Base-by-base conservation (phyloP, 164 flowering plant genomes). In the Sedum album region DNA sequence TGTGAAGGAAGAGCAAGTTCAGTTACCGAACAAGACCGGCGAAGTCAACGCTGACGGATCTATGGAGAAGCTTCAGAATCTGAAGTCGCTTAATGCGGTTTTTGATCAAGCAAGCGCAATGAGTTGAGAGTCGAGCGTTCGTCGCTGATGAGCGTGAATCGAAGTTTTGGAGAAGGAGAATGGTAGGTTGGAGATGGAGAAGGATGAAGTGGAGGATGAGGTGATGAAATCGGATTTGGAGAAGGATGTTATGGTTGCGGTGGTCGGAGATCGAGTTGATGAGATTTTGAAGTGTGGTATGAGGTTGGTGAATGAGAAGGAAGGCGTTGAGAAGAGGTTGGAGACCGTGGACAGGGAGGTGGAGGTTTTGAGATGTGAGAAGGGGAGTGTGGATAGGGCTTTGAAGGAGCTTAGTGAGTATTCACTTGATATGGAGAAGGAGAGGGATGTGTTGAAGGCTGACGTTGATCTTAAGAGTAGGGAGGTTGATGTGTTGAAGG, bases 1-100 rank as follows among this genome's bases (percentile, higher is more conserved):
- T 39, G 42, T 48, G 1, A n/a, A 76, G 68, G 75, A 75, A 77
- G 80, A 76, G 4, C 20, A 21, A 0, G 38, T 23, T 17, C 41
- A 11, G 21, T 36, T 11, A 18, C 41, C 21, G 66, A n/a, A 18
- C 41, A 63, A 17, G 23, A 35, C 5, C 2, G 8, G 2, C 4
- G 41, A 10, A 21, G 41, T 10, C n/a, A 31, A 33, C 41, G 46
- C 5, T 10, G 46, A 10, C 11, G 15, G 1, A 14, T 21, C 65
- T 4, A 30, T 71, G 0, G 88, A 79, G 79, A 83, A 82, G 76
- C 61, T 88, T 15, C 78, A 80, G 64, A 80, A 66, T 73, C 69
- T 89, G 71, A 87, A 87, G 49, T 71, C 90, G 6, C 84, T 89
- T 60, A 92, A 92, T 70, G 48, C 76, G 20, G 20, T n/a, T 80